A percentile compares a stretch with the other conserved stretches of the same genome.
Conservation (phyloP, 352 stramenopile genomes). For the Phytophthora fragariaefolia region DNA sequence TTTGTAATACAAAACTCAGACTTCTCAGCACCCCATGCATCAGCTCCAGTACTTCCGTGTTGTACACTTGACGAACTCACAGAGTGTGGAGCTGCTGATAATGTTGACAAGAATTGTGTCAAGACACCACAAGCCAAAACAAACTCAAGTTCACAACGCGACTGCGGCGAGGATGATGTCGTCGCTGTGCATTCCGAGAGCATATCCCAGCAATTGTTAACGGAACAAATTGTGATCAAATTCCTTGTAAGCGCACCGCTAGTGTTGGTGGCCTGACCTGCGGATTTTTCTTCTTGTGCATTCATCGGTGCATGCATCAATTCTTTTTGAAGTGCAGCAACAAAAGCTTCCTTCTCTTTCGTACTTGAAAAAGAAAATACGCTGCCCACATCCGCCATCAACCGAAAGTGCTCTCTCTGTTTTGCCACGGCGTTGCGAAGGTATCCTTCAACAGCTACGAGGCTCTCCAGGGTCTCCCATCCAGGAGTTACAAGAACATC, state of each 20-base stretch:
- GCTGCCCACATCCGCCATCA: constrained; percentile 53
- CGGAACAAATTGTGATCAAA: constrained; percentile 60
- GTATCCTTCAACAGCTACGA: constrained; percentile 26
- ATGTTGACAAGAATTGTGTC: constrained; percentile 54
- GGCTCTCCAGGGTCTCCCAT: constrained; percentile 25
- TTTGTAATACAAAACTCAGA: constrained; percentile 48
- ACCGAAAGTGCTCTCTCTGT: constrained; percentile 60
- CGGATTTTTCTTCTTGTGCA: constrained; percentile 4
- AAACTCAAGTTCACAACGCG: constrained; percentile 51
- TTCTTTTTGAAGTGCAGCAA: constrained; percentile 42
- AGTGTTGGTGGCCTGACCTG: not conserved
- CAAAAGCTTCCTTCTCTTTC: constrained; percentile 45
- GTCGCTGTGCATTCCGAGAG: constrained; percentile 48
- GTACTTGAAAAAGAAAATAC: constrained; percentile 51
- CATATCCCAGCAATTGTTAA: constrained; percentile 63
- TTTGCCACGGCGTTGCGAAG: constrained; percentile 31
- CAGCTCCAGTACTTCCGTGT: constrained; percentile 3
- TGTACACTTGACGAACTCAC: constrained; percentile 11
- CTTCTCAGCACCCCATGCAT: constrained; percentile 21
- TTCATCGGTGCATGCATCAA: constrained; percentile 8
- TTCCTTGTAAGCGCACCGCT: constrained; percentile 37
- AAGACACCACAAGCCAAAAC: constrained; percentile 50
- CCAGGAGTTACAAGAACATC: constrained; percentile 11
- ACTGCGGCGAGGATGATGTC: constrained; percentile 24
- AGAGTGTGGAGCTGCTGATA: constrained; percentile 35